Evolutionary conservation across 2,329 filamentous ascomycete genomes (phyloP), one percentile per base, ranked within the genome.

Genomic region (Purpureocillium takamizusanense): DNA sequence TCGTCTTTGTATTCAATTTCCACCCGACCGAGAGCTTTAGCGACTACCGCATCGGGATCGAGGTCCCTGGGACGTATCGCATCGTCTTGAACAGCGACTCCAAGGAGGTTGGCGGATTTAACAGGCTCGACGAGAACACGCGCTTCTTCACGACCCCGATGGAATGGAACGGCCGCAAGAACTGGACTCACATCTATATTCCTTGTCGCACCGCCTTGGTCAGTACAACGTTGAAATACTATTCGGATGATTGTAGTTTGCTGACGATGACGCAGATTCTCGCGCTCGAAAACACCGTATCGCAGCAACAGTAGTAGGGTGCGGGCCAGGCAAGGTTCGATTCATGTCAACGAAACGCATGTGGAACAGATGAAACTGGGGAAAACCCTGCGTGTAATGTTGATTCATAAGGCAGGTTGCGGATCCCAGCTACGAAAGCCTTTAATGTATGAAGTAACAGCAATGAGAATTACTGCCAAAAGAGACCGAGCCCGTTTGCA

Each of bases 1-100:
- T 95, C 42, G 70, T 98, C 10, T 98, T 89, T 70, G 74, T 95
- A 51, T 97, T 98, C 74, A 98, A 98, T 66, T 95, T 97, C 72
- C 81, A 97, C 57, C 80, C 86, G 0, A 77, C 76, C 21, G 66
- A 82, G 49, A 95, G 87, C 61, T 98, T 84, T 63, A 81, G 82
- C 10, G 92, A 97, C 62, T 98, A 95, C 60, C 79, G 90, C 29
- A 82, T 98, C 34, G 92, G 92, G 14, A 73, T 98, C 30, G 87
- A 97, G 37, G 70, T 78, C 15, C 66, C 83, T 4, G 92, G 92
- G 30, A 94, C 86, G 2, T 98, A 98, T 63, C 75, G 78, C 39
- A 79, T 95, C 39, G 81, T 95, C 4, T 70, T 98, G 32, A 87
- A 90, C 60, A 82, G 82, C 0, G 92, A 98, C 59, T 70, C 73